Evolutionary conservation across 1,284 basidiomycete genomes (phyloP).

Genomic region (Macrocystidia cucumis): DNA sequence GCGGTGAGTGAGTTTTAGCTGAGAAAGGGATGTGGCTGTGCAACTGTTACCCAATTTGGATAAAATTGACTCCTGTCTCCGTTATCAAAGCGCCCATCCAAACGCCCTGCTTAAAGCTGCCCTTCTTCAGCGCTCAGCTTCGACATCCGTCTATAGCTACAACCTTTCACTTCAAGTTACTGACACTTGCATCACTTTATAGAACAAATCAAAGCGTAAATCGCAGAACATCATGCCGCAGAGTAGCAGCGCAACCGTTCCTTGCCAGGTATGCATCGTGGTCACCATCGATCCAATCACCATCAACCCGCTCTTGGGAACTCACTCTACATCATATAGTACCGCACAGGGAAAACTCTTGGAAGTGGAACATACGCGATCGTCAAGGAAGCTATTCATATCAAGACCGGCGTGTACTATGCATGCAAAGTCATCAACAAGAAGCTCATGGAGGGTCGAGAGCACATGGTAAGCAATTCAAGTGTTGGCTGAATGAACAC

Average conservation of each 20-base stretch:
- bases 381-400: constrained; percentile 94
- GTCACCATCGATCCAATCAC: constrained; percentile 4
- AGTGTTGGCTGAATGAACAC: constrained; percentile 2
- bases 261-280: constrained; percentile 32
- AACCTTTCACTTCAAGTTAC: no score
- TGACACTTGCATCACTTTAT: no score
- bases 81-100: no score
- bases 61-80: no score
- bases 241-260: constrained; percentile 23
- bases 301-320: neutral
- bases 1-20: no score
- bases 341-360: constrained; percentile 88
- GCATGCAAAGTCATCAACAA: constrained; percentile 97
- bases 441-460: constrained; percentile 92
- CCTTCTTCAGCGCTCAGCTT: no score
- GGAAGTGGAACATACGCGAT: constrained; percentile 91
- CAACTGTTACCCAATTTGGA: no score
- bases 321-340: constrained; percentile 35
- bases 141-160: no score
- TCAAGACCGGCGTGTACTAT: constrained; percentile 82
- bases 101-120: no score
- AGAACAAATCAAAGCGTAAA: no score
- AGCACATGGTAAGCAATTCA: constrained; percentile 79
- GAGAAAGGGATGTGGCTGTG: no score
- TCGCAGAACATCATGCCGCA: no score